A percentile compares a stretch with the other conserved stretches of the same genome.
Conservation (phyloP, 2,329 filamentous ascomycete genomes). For the Aspergillus calidoustus region DNA sequence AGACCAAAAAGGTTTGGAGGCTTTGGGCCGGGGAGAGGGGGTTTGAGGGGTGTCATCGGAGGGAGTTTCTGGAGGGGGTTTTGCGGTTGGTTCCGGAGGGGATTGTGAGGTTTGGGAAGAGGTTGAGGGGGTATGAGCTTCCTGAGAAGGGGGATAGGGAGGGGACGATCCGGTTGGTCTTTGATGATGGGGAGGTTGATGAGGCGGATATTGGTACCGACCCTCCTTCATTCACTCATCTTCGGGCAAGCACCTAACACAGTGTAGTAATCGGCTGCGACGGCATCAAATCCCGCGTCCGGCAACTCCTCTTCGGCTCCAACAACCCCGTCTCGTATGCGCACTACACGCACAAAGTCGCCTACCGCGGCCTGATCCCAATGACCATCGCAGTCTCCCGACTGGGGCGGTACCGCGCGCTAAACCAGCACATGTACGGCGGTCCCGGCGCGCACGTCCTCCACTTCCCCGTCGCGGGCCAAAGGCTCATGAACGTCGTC, state of each 20-base stretch:
- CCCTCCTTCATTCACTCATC: neutral
- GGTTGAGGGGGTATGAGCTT: conserved; percentile 36
- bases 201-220: conserved; percentile 43
- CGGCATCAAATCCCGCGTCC: conserved; percentile 63
- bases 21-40: conserved; percentile 21
- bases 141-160: conserved; percentile 20
- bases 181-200: conserved; percentile 52
- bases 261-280: conserved; percentile 60
- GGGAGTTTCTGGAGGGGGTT: conserved; percentile 48
- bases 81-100: conserved; percentile 47
- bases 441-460: conserved; percentile 63
- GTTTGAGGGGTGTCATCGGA: conserved; percentile 41
- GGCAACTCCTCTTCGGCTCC: conserved; percentile 57
- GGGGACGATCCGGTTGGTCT: conserved; percentile 38
- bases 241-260: neutral
- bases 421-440: conserved; percentile 60
- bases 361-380: conserved; percentile 65
- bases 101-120: conserved; percentile 41
- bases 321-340: conserved; percentile 52
- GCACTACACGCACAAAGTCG: conserved; percentile 62
- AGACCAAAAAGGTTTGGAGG: conserved; percentile 23
- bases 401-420: conserved; percentile 55
- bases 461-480: conserved; percentile 52
- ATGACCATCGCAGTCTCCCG: conserved; percentile 58
- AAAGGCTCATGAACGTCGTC: conserved; percentile 30